These are phyloP conservation scores for Cladophialophora exuberans DNA, from an alignment of 2,329 filamentous ascomycete genomes.

Conservation along the genomic window DNA sequence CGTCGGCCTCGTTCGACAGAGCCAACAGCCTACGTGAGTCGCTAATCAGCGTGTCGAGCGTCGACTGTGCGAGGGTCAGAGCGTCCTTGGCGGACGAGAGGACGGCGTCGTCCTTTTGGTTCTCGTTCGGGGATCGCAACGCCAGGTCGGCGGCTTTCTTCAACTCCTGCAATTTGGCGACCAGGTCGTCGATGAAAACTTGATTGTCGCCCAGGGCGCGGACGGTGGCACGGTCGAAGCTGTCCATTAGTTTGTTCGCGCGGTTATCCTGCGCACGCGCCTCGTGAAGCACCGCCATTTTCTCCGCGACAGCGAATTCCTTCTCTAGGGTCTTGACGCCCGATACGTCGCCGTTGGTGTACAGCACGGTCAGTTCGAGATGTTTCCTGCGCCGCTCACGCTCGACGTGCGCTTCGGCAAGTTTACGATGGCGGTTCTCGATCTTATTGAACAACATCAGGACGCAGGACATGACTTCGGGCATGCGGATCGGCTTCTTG, in stretches of 20 bases:
- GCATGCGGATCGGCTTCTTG: constrained; percentile 35
- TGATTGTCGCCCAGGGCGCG: constrained; percentile 57
- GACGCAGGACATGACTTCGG: constrained; percentile 50
- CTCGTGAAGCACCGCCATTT: constrained; percentile 53
- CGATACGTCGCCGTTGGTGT: constrained; percentile 49
- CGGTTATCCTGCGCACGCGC: constrained; percentile 54
- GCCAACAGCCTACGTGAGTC: constrained; percentile 52
- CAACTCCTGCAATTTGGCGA: constrained; percentile 43
- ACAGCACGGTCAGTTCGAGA: constrained; percentile 54
- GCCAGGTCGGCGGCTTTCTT: constrained; percentile 35
- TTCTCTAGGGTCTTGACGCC: constrained; percentile 54
- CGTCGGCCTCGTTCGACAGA: constrained; percentile 53
- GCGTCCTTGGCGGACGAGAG: constrained; percentile 24
- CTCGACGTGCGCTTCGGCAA: constrained; percentile 55
- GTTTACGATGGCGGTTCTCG: constrained; percentile 54
- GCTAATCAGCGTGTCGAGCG: constrained; percentile 45
- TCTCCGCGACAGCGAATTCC: constrained; percentile 56
- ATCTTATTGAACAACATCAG: constrained; percentile 52
- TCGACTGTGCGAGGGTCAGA: constrained; percentile 43
- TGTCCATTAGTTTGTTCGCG: constrained; percentile 54
- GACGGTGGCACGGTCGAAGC: constrained; percentile 54
- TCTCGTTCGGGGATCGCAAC: constrained; percentile 17
- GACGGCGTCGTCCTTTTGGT: constrained; percentile 38
- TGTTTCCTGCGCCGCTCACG: constrained; percentile 59
- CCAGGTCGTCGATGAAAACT: constrained; percentile 52